These are phyloP conservation scores for Penicillium sclerotigenum DNA, from an alignment of 2,329 filamentous ascomycete genomes.

Conservation along the genomic window DNA sequence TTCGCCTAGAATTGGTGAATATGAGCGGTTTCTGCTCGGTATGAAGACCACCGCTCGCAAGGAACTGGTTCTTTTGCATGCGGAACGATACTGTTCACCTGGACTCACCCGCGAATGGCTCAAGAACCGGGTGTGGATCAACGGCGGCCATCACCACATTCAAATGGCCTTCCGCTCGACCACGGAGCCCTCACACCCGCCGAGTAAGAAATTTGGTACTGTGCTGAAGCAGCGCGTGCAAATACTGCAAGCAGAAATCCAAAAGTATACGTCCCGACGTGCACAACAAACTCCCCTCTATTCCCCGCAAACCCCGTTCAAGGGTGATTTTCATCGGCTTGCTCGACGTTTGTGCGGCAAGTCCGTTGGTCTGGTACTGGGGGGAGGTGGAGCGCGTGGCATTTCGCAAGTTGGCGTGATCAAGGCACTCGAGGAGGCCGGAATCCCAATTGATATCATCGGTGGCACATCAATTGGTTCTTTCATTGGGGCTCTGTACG, in stretches of 20 bases:
- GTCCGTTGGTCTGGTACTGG: conserved; percentile 88
- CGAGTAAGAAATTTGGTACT: conserved; percentile 73
- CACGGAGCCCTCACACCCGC: conserved; percentile 70
- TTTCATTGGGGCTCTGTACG: conserved; percentile 93
- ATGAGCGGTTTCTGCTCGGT: conserved; percentile 90
- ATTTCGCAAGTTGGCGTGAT: conserved; percentile 94
- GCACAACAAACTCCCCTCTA: conserved; percentile 87
- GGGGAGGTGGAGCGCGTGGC: conserved; percentile 87
- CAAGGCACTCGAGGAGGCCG: conserved; percentile 88
- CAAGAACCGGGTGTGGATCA: conserved; percentile 93
- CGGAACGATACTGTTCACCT: conserved; percentile 79
- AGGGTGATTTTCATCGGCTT: conserved; percentile 92
- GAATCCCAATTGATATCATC: conserved; percentile 91
- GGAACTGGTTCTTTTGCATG: conserved; percentile 82
- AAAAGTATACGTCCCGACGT: conserved; percentile 94
- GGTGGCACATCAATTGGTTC: conserved; percentile 95
- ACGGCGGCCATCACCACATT: conserved; percentile 94
- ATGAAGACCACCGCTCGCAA: conserved; percentile 97
- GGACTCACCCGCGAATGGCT: conserved; percentile 88
- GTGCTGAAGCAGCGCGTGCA: conserved; percentile 90
- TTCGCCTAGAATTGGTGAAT: conserved; percentile 88
- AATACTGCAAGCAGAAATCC: conserved; percentile 91
- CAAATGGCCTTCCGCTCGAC: conserved; percentile 87
- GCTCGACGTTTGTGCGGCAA: conserved; percentile 88
- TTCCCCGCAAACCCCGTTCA: conserved; percentile 86